Percentiles rank a stretch among this genome's conserved stretches.
Evolutionary conservation across 2,329 filamentous ascomycete species (phyloP).

Genomic region (Hymenoscyphus salicellus): DNA sequence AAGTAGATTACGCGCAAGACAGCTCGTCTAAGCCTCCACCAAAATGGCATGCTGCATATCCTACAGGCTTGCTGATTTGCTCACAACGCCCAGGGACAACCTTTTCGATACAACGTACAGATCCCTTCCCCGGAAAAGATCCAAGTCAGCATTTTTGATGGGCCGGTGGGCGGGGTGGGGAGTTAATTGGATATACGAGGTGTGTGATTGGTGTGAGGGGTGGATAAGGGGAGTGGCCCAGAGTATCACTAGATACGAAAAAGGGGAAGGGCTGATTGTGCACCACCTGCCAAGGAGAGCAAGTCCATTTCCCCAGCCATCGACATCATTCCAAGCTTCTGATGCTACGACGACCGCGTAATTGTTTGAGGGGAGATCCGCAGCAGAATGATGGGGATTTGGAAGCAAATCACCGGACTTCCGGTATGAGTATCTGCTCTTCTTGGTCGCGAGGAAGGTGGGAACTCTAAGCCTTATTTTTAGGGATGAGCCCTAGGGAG

Average conservation of each 20-base stretch:
- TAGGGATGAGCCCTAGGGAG: neutral
- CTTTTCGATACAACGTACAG: neutral
- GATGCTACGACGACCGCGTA: neutral
- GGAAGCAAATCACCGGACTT: neutral
- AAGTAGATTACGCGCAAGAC: neutral
- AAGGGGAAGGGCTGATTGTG: constrained; percentile 1
- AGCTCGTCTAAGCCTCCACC: neutral
- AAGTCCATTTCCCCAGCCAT: neutral
- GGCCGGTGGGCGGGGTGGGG: neutral
- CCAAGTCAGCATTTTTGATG: neutral
- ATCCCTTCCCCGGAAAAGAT: neutral
- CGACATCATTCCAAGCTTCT: neutral
- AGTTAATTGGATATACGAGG: neutral
- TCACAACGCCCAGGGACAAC: neutral
- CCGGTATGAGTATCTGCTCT: neutral
- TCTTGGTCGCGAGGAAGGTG: neutral
- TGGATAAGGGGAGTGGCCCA: neutral
- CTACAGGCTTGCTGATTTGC: constrained; percentile 1
- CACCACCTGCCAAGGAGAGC: neutral
- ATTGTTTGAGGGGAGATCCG: neutral
- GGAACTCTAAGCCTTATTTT: neutral
- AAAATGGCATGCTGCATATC: neutral
- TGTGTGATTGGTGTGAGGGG: neutral
- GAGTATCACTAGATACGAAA: neutral
- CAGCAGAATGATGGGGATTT: neutral